Percentiles rank a stretch among this genome's conserved stretches.
Evolutionary conservation across 768 basidiomycete genomes (phyloP).

Genomic region (Erythrobasidium yunnanense): DNA sequence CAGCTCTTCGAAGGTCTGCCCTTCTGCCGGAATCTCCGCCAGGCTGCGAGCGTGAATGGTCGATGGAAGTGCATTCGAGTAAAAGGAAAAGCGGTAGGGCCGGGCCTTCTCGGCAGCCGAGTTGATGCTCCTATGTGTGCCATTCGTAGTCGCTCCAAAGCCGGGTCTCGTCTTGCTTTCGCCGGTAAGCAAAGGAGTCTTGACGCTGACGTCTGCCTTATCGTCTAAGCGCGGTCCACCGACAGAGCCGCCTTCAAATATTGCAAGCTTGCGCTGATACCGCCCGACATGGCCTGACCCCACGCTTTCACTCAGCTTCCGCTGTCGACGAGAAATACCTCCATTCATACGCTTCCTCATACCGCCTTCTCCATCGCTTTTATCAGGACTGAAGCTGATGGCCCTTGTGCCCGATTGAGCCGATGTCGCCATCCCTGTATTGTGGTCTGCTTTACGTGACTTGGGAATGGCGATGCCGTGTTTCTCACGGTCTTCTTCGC

Average conservation of each 20-base stretch:
- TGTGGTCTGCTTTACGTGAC: not conserved
- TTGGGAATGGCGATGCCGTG: slow-evolving; percentile 51
- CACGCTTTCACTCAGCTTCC: slow-evolving; percentile 77
- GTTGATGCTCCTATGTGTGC: slow-evolving; percentile 39
- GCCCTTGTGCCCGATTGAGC: slow-evolving; percentile 11
- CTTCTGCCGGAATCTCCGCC: slow-evolving; percentile 84
- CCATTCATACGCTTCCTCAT: slow-evolving; percentile 33
- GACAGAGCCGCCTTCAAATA: slow-evolving; percentile 61
- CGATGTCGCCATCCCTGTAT: not conserved
- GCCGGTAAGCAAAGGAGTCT: slow-evolving; percentile 39
- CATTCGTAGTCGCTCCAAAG: slow-evolving; percentile 29
- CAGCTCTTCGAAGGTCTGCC: slow-evolving; percentile 81
- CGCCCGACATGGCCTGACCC: slow-evolving; percentile 44
- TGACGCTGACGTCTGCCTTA: slow-evolving; percentile 44
- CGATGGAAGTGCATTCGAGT: slow-evolving; percentile 78
- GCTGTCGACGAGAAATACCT: slow-evolving; percentile 51
- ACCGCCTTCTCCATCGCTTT: slow-evolving; percentile 30
- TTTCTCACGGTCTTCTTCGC: slow-evolving; percentile 55
- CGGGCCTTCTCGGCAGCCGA: slow-evolving; percentile 53
- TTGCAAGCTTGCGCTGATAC: slow-evolving; percentile 66
- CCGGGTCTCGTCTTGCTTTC: slow-evolving; percentile 28
- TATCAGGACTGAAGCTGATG: slow-evolving; percentile 32
- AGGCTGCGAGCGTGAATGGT: slow-evolving; percentile 91
- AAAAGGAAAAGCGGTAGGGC: slow-evolving; percentile 96
- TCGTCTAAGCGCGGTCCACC: slow-evolving; percentile 8